Evolutionary conservation across 2,329 filamentous ascomycete genomes (phyloP).

Genomic region (Pseudofabraea citricarpa): DNA sequence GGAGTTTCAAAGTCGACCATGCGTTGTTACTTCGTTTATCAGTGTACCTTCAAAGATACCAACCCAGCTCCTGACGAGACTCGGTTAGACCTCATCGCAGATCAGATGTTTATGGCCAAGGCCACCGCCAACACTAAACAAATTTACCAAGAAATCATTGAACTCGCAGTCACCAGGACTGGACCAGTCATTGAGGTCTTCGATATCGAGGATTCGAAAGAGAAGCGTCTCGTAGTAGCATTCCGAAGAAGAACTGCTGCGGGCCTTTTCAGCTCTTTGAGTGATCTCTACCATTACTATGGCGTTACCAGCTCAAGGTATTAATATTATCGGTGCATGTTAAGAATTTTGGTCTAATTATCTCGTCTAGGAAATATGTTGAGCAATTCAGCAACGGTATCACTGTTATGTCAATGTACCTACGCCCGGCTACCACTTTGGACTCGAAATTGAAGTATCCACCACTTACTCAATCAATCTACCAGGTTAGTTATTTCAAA

Average conservation of each 20-base stretch:
- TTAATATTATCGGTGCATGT: not conserved
- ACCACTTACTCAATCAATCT: slow-evolving; percentile 88
- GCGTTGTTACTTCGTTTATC: slow-evolving; percentile 98
- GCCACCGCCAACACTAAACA: slow-evolving; percentile 93
- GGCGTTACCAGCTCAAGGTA: slow-evolving; percentile 84
- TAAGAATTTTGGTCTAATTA: slow-evolving; percentile 80
- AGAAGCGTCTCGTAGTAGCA: slow-evolving; percentile 91
- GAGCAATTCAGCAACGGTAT: slow-evolving; percentile 99
- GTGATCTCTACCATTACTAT: slow-evolving; percentile 98
- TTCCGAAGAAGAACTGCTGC: slow-evolving; percentile 91
- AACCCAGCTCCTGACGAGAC: slow-evolving; percentile 75
- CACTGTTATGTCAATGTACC: slow-evolving; percentile 92
- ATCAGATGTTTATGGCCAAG: slow-evolving; percentile 92
- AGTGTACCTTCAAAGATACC: slow-evolving; percentile 81
- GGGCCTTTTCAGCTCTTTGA: slow-evolving; percentile 91
- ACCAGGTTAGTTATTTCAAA: slow-evolving; percentile 47
- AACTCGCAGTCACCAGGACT: slow-evolving; percentile 75
- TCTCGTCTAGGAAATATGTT: slow-evolving; percentile 93
- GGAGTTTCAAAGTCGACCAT: slow-evolving; percentile 70
- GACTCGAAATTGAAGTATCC: slow-evolving; percentile 57
- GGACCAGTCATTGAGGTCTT: slow-evolving; percentile 98
- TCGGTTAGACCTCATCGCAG: slow-evolving; percentile 83
- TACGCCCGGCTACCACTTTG: slow-evolving; percentile 64
- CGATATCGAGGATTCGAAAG: slow-evolving; percentile 83
- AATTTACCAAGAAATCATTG: slow-evolving; percentile 92